phyloP scores from a whole-genome alignment of 257 asterid genomes.

The Marsdenia floribunda region DNA sequence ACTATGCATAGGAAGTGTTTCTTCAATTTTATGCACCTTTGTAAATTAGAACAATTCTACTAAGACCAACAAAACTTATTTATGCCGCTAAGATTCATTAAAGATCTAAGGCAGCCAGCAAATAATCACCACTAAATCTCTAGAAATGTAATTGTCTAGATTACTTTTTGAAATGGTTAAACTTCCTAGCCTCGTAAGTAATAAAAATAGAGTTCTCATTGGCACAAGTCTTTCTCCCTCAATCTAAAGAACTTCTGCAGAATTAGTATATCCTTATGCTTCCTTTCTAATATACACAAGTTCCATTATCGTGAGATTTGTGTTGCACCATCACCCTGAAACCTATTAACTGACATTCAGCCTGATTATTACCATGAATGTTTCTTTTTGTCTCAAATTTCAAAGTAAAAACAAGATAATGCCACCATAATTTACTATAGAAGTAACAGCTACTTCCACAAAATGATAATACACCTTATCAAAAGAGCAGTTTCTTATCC shows the following conservation, averaged over 20 bases:
- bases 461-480: neutral
- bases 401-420: neutral
- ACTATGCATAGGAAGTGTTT: neutral
- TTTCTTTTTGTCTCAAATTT: neutral
- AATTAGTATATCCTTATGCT: neutral
- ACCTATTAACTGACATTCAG: neutral
- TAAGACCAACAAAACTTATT: neutral
- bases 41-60: neutral
- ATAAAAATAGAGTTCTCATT: neutral
- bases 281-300: neutral
- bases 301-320: neutral
- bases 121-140: neutral
- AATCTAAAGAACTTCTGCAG: neutral
- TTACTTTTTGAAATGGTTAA: neutral
- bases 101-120: neutral
- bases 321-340: neutral
- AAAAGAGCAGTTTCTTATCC: neutral
- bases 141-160: neutral
- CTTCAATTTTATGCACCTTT: neutral
- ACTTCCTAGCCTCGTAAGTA: neutral
- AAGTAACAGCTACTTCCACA: too few relatives aligned
- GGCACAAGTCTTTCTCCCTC: neutral
- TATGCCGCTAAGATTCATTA: neutral
- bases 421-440: neutral
- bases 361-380: neutral